A percentile compares a stretch with the other conserved stretches of the same genome.
Conservation (phyloP, 306 rosid species). For the Trifolium repens region DNA sequence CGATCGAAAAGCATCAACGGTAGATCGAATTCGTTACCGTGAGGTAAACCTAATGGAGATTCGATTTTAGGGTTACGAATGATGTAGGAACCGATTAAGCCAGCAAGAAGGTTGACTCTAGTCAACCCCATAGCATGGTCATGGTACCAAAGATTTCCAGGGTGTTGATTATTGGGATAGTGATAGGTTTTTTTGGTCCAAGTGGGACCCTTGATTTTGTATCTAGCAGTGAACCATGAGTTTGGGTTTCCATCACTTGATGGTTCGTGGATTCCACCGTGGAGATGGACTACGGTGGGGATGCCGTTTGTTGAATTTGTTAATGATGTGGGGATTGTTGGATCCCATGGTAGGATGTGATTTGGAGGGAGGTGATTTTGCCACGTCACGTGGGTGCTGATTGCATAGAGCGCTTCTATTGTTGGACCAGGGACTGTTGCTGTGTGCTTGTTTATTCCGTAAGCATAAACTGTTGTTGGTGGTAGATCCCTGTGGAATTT, state of each 20-base stretch:
- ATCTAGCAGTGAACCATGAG: constrained; percentile 68
- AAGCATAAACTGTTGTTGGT: constrained; percentile 69
- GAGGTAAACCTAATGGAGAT: constrained; percentile 56
- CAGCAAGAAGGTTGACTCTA: constrained; percentile 72
- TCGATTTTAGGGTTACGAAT: constrained; percentile 59
- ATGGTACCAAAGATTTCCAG: constrained; percentile 85
- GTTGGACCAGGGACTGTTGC: constrained; percentile 91
- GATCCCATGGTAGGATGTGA: constrained; percentile 88
- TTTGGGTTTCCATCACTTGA: constrained; percentile 69
- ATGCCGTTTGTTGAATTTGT: constrained; percentile 51
- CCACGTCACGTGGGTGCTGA: constrained; percentile 70
- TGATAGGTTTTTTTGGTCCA: constrained; percentile 57
- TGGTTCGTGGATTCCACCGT: constrained; percentile 71
- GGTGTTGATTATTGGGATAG: constrained; percentile 70
- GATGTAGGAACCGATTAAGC: constrained; percentile 68
- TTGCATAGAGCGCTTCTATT: constrained; percentile 62
- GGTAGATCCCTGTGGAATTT: constrained; percentile 84
- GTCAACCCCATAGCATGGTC: constrained; percentile 91
- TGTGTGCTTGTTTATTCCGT: constrained; percentile 42
- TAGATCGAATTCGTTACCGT: constrained; percentile 54
- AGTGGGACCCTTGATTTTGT: constrained; percentile 53
- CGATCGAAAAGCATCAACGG: constrained; percentile 69
- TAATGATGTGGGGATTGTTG: constrained; percentile 66
- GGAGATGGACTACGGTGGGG: constrained; percentile 86
- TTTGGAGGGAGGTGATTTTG: constrained; percentile 66